phyloP scores from a whole-genome alignment of 2,329 filamentous ascomycete species.

The Alternaria angustiovoidea region DNA sequence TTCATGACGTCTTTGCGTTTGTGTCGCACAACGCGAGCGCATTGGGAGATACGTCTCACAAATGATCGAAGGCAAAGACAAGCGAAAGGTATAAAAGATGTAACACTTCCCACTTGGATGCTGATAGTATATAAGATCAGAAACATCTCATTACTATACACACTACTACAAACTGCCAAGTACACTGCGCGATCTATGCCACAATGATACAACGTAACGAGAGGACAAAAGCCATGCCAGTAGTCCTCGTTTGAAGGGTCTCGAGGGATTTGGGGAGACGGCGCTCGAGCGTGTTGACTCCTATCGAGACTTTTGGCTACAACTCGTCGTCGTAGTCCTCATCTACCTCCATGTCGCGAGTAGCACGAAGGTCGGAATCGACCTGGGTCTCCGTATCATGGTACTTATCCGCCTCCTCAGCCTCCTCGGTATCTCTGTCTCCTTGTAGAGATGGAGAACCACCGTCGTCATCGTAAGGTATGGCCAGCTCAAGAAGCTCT shows the following conservation, averaged over 20 bases:
- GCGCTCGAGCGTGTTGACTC: background rate
- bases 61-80: background rate
- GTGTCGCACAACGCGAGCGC: background rate
- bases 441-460: background rate
- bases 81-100: background rate
- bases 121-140: background rate
- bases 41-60: background rate
- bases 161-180: background rate
- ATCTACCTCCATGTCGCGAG: background rate
- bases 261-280: background rate
- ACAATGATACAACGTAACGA: background rate
- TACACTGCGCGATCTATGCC: background rate
- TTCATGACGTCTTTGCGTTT: background rate
- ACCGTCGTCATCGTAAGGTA: background rate
- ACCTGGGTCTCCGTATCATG: background rate
- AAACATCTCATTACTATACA: background rate
- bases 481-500: slow-evolving; percentile 3
- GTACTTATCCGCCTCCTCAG: background rate
- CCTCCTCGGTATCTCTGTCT: background rate
- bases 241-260: no score
- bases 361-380: background rate
- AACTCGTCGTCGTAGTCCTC: slow-evolving; percentile 6
- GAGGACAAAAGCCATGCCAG: background rate
- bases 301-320: background rate
- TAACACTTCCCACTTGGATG: background rate